Base-by-base conservation (phyloP, 768 basidiomycete species). In the Termitomyces sp. region DNA sequence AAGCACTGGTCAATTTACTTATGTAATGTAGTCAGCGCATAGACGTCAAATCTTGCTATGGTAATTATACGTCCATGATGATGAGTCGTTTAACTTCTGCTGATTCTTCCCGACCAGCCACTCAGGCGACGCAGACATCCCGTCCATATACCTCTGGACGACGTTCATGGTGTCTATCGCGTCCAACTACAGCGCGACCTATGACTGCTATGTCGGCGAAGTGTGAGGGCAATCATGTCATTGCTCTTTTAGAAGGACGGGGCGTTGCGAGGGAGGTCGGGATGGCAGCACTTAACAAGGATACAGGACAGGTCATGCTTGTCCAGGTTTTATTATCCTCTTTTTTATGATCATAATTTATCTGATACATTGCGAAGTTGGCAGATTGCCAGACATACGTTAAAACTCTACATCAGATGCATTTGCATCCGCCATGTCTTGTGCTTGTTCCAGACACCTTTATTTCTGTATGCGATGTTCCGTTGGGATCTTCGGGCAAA, bases 331-430 rank as follows among this genome's bases (percentile, higher is more conserved):
- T 34, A n/a, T 66, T 44, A 41, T 9, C 41, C 41, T 39, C n/a
- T 41, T 46, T 36, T 49, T 54, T 39, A 22, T 20, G 24, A 41
- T 39, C 7, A 11, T 36, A 33, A 48, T 58, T 56, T 48, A 46
- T 57, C 36, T 58, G 51, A 45, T 51, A 11, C 42, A 6, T 50
- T 24, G 12, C 58, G 39, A 53, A 95, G 91, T 78, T 93, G 33
- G 84, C 88, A 37, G 95, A 97, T 68, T 88, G 88, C 58, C 86
- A 91, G 57, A 94, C 93, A 15, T 95, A 93, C 62, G 87, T 93
- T 59, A 94, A 94, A 70, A 91, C 91, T 0, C 71, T 94, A 20
- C 90, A 93, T 66, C 91, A 93, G 61, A 85, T 93, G 84, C 86
- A 91, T 65, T 69, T 92, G 11, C 88, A 93, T 63, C 76, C 73